Conservation (phyloP, 1,284 basidiomycete genomes). For the Sanguinoderma infundibulare region DNA sequence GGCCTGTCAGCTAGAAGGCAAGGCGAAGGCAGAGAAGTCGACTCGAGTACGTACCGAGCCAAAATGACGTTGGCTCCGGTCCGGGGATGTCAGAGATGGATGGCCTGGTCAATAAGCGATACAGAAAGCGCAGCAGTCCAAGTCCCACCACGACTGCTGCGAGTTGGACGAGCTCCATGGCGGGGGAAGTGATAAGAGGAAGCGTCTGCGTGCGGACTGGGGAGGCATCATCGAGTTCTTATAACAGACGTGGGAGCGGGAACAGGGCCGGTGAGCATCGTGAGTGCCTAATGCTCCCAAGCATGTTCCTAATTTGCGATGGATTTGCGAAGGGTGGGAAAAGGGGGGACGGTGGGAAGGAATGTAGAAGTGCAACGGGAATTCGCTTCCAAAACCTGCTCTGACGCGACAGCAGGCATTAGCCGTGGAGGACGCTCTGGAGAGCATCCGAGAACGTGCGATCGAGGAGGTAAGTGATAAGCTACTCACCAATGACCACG, state of each 20-base stretch:
- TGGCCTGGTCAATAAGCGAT: slow-evolving; percentile 21
- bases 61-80: slow-evolving; percentile 33
- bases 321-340: background rate
- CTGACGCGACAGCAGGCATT: background rate
- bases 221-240: slow-evolving; percentile 10
- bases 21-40: background rate
- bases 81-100: slow-evolving; percentile 32
- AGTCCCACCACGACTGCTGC: slow-evolving; percentile 16
- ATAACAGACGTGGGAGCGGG: slow-evolving; percentile 24
- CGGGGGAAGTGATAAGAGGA: slow-evolving; percentile 6
- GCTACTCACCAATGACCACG: background rate
- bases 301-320: background rate
- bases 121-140: slow-evolving; percentile 22
- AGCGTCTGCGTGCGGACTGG: background rate
- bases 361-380: background rate
- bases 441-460: background rate
- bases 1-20: background rate
- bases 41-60: slow-evolving; percentile 26
- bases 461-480: background rate
- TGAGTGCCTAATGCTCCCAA: background rate
- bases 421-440: background rate
- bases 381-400: background rate
- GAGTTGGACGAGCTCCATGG: slow-evolving; percentile 19
- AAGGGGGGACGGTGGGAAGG: background rate
- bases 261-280: background rate